Percentiles rank a stretch among this genome's conserved stretches.
Conservation (phyloP, 495 filamentous ascomycete genomes). For the Tuber melanosporum region DNA sequence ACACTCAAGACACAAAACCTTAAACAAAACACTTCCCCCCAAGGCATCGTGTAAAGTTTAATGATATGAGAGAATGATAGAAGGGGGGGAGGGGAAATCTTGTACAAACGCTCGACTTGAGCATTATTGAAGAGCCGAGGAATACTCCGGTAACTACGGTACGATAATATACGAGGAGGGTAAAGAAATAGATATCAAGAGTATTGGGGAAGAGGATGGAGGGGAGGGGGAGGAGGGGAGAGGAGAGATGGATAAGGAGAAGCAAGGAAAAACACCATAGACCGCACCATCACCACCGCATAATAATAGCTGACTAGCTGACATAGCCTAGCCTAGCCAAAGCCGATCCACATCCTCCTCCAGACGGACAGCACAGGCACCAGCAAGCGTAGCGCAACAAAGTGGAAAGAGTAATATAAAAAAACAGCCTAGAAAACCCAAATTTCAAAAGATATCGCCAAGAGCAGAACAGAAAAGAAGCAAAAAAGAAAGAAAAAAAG, state of each 20-base stretch:
- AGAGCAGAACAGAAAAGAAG: background rate
- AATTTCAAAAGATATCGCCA: constrained; percentile 2
- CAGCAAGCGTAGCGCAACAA: constrained; percentile 6
- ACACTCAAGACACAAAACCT: background rate
- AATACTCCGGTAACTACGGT: background rate
- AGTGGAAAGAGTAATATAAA: constrained; percentile 11
- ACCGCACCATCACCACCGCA: background rate
- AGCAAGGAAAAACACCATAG: background rate
- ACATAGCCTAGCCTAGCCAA: background rate
- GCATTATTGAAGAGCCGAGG: background rate
- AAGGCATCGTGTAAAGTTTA: background rate
- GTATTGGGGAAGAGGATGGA: background rate
- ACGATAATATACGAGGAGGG: background rate
- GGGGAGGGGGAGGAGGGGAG: background rate
- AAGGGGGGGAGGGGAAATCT: background rate
- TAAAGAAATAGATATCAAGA: background rate
- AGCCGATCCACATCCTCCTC: background rate
- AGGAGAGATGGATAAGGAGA: background rate
- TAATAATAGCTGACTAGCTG: background rate
- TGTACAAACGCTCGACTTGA: background rate
- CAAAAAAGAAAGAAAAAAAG: constrained; percentile 11
- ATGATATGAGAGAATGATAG: background rate
- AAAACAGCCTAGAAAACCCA: constrained; percentile 5
- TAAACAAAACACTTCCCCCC: background rate
- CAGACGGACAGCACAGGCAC: background rate